phyloP scores from a whole-genome alignment of 176 grass and related monocot species.

The Elymus sibiricus region DNA sequence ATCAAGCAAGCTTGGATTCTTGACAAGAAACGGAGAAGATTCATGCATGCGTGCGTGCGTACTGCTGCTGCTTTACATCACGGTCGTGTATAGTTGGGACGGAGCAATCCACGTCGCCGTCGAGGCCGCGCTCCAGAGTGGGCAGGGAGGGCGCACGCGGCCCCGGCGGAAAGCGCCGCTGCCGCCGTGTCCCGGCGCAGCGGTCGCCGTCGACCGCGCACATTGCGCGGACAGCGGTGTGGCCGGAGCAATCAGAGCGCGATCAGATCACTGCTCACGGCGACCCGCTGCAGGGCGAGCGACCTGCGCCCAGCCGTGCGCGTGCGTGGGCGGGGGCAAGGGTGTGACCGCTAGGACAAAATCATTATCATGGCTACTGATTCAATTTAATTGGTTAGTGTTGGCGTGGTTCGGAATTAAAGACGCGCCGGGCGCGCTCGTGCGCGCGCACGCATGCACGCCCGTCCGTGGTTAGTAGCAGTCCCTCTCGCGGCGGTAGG shows the following conservation, averaged over 20 bases:
- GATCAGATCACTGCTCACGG: background rate
- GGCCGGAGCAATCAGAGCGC: background rate
- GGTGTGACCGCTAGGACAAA: background rate
- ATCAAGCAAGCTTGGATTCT: background rate
- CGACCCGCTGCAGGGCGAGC: background rate
- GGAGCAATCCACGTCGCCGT: background rate
- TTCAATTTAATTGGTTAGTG: background rate
- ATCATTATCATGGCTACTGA: background rate
- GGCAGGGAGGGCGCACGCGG: background rate
- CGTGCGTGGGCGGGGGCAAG: background rate
- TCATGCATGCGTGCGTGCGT: background rate
- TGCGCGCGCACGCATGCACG: background rate
- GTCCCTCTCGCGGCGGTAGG: constrained; percentile 17
- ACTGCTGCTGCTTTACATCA: background rate
- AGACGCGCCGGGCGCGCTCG: background rate
- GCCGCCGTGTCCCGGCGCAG: background rate
- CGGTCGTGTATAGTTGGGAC: background rate
- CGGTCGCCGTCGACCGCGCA: background rate
- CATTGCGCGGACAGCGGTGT: background rate
- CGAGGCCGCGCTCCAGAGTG: background rate
- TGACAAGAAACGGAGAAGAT: background rate
- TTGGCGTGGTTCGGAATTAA: background rate
- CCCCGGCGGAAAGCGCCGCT: constrained; percentile 6
- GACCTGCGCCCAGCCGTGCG: constrained; percentile 5
- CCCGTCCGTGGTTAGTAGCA: background rate